These are phyloP conservation scores for Boletus vermiculosoides DNA, from an alignment of 768 basidiomycete genomes.

Conservation along the genomic window DNA sequence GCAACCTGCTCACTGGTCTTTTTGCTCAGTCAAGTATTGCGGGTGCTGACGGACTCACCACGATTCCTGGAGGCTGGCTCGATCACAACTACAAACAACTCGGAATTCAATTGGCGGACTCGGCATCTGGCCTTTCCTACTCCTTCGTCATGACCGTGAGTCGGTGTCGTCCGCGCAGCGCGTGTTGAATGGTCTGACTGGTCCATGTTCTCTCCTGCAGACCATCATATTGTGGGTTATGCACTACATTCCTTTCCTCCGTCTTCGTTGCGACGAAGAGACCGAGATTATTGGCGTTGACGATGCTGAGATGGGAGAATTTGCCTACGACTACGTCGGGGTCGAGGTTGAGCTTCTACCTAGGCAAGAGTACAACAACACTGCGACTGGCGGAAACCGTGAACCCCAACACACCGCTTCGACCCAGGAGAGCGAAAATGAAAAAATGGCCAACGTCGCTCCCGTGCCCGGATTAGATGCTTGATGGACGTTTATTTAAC, in stretches of 20 bases:
- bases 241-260: slow-evolving; percentile 81
- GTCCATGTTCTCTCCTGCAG: slow-evolving; percentile 29
- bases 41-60: slow-evolving; percentile 68
- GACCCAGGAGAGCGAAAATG: slow-evolving; percentile 27
- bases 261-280: slow-evolving; percentile 65
- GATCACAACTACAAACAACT: slow-evolving; percentile 81
- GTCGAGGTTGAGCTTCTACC: slow-evolving; percentile 52
- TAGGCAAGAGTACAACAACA: slow-evolving; percentile 31
- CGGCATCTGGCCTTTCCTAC: slow-evolving; percentile 60
- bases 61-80: slow-evolving; percentile 82
- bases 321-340: slow-evolving; percentile 83
- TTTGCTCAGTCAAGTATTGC: slow-evolving; percentile 85
- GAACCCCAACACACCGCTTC: slow-evolving; percentile 34
- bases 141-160: slow-evolving; percentile 76
- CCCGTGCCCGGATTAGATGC: not conserved
- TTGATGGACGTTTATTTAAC: not conserved
- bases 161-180: slow-evolving; percentile 2
- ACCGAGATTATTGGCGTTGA: slow-evolving; percentile 84
- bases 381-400: slow-evolving; percentile 30
- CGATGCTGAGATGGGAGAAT: slow-evolving; percentile 88
- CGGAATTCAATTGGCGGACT: slow-evolving; percentile 81
- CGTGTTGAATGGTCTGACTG: not conserved
- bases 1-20: slow-evolving; percentile 81
- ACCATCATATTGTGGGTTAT: slow-evolving; percentile 84
- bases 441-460: slow-evolving; percentile 16